Percentiles rank a stretch among this genome's conserved stretches.
Evolutionary conservation across 192 early-diverging fungal species (phyloP).

Genomic region (Helicostylum pulchrum): DNA sequence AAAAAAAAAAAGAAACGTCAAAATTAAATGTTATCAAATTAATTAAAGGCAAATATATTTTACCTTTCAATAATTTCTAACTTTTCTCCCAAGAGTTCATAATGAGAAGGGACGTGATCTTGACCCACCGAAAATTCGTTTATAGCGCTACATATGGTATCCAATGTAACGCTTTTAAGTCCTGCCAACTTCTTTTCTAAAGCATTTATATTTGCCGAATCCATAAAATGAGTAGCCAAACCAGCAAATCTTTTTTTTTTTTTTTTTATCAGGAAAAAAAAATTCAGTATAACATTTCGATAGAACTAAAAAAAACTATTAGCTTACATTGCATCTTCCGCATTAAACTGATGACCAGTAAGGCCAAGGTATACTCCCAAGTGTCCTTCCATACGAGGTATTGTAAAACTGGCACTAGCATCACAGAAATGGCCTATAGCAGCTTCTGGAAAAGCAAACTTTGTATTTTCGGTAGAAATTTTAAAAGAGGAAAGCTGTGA

Average conservation of each 20-base stretch:
- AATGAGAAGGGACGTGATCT: too few species aligned
- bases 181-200: constrained; percentile 33
- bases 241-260: constrained; percentile 65
- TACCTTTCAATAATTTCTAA: too few species aligned
- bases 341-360: constrained; percentile 75
- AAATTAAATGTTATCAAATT: too few species aligned
- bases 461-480: constrained; percentile 90
- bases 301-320: background rate
- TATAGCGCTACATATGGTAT: too few species aligned
- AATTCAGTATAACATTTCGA: background rate
- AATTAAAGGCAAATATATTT: too few species aligned
- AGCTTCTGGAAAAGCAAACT: constrained; percentile 98
- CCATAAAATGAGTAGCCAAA: constrained; percentile 95
- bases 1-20: too few species aligned
- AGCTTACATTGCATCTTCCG: constrained; percentile 76
- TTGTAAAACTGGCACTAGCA: constrained; percentile 89
- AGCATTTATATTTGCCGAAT: constrained; percentile 70
- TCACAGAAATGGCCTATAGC: constrained; percentile 94
- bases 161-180: too few species aligned
- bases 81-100: too few species aligned
- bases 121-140: too few species aligned
- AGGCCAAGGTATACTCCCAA: constrained; percentile 88
- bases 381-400: constrained; percentile 93
- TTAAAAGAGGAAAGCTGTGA: constrained; percentile 54
- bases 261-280: too few species aligned